Evolutionary conservation across 1,284 basidiomycete species (phyloP).

Genomic region (Pisolithus thermaeus): DNA sequence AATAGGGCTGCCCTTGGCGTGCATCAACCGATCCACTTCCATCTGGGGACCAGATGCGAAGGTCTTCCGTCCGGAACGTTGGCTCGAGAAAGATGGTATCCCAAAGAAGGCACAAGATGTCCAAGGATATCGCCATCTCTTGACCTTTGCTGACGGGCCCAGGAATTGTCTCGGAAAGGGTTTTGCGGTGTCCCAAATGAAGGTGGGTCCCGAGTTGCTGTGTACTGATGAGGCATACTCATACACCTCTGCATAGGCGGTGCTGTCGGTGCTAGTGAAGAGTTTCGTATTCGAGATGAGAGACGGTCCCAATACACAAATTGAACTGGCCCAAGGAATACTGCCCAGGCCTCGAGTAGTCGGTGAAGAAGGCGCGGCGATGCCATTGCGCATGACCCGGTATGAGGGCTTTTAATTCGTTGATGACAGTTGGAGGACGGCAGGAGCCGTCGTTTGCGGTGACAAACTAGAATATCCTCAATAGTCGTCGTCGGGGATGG

Average conservation of each 20-base stretch:
- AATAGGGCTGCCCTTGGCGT: slow-evolving; percentile 30
- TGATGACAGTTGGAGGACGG: too few relatives aligned
- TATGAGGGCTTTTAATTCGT: too few relatives aligned
- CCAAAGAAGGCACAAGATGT: slow-evolving; percentile 14
- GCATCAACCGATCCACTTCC: slow-evolving; percentile 17
- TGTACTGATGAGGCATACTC: too few relatives aligned
- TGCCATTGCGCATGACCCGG: too few relatives aligned
- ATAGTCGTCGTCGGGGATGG: too few relatives aligned
- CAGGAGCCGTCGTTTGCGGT: too few relatives aligned
- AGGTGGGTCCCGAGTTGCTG: slow-evolving; percentile 12
- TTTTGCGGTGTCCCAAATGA: slow-evolving; percentile 28
- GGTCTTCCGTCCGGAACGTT: slow-evolving; percentile 34
- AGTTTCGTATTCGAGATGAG: slow-evolving; percentile 38
- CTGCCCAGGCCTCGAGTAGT: neutral
- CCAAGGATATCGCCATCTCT: slow-evolving; percentile 24
- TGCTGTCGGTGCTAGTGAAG: too few relatives aligned
- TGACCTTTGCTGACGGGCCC: slow-evolving; percentile 27
- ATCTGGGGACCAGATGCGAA: slow-evolving; percentile 39
- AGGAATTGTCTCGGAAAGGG: slow-evolving; percentile 27
- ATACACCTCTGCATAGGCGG: neutral
- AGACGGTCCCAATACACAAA: slow-evolving; percentile 32
- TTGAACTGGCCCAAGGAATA: slow-evolving; percentile 28
- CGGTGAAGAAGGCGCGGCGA: neutral
- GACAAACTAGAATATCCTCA: too few relatives aligned
- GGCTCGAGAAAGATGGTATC: slow-evolving; percentile 28